Base-by-base conservation (phyloP, 2,329 filamentous ascomycete species). In the Orbilia javanica region DNA sequence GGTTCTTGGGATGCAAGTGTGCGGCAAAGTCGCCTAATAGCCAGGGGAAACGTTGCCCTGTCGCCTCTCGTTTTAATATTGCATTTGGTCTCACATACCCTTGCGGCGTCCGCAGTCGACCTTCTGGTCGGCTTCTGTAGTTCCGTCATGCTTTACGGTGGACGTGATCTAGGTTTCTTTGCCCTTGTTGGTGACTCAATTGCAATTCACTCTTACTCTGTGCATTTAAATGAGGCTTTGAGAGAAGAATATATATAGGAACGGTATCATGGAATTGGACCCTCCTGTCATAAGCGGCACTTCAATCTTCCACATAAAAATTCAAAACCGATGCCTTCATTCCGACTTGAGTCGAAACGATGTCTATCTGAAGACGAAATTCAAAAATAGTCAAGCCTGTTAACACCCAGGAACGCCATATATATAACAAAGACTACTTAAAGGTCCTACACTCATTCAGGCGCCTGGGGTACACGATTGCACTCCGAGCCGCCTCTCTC, bases 11-110 rank as follows among this genome's bases (percentile, higher is more conserved):
- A 46, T n/a, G 39, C 13, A 44, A 18, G 7, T 52, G 22, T 36
- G 44, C 62, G 27, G 44, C 44, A 20, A 50, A 66, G 44, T 66
- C 62, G 62, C 42, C 18, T 13, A 50, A 66, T 39, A 52, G 4
- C 18, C 11, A 25, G 13, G 20, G 36, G 34, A 15, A 64, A 22
- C 34, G 13, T 20, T 3, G 10, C 34, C 55, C 29, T 18, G n/a
- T 27, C 5, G 34, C 34, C 2, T 44, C 60, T 64, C 39, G 60
- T n/a, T n/a, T n/a, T n/a, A n/a, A n/a, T 64, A 64, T 64, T 48
- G 39, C 36, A 18, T 46, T 15, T 6, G 3, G 42, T 20, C 42
- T n/a, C 8, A 20, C 42, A 15, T 5, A 44, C 11, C 42, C 42
- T 44, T 20, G 42, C n/a, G n/a, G 15, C 20, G n/a, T 8, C 8